phyloP scores from a whole-genome alignment of 805 yeast genomes.

The Ogataea pilisensis region DNA sequence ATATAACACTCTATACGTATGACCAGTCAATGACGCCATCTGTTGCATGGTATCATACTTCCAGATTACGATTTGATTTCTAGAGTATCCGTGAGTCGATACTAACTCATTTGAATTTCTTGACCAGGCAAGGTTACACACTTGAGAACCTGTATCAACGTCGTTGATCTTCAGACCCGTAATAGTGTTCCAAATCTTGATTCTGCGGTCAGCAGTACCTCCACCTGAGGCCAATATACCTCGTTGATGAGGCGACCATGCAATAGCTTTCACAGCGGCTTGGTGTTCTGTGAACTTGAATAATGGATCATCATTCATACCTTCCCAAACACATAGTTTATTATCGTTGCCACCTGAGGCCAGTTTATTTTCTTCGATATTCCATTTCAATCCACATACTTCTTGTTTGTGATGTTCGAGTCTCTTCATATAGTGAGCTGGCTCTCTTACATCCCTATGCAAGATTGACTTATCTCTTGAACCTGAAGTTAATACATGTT shows the following conservation, averaged over 20 bases:
- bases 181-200: conserved; percentile 88
- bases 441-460: conserved; percentile 87
- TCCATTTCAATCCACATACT: conserved; percentile 96
- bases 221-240: conserved; percentile 95
- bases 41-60: conserved; percentile 91
- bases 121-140: conserved; percentile 92
- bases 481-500: conserved; percentile 83
- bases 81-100: conserved; percentile 90
- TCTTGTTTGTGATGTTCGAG: conserved; percentile 81
- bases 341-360: conserved; percentile 98
- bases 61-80: conserved; percentile 91
- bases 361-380: conserved; percentile 80
- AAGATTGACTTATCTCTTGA: conserved; percentile 79
- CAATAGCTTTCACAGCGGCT: conserved; percentile 94
- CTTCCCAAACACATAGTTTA: conserved; percentile 83
- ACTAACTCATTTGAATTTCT: conserved; percentile 88
- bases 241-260: conserved; percentile 97
- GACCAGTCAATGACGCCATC: conserved; percentile 90
- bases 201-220: conserved; percentile 88
- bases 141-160: conserved; percentile 94
- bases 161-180: conserved; percentile 72
- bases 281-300: conserved; percentile 75
- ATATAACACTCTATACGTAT: conserved; percentile 86
- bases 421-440: conserved; percentile 72
- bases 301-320: conserved; percentile 61